Conservation (phyloP, 805 yeast genomes). For the Candida ascalaphidarum region DNA sequence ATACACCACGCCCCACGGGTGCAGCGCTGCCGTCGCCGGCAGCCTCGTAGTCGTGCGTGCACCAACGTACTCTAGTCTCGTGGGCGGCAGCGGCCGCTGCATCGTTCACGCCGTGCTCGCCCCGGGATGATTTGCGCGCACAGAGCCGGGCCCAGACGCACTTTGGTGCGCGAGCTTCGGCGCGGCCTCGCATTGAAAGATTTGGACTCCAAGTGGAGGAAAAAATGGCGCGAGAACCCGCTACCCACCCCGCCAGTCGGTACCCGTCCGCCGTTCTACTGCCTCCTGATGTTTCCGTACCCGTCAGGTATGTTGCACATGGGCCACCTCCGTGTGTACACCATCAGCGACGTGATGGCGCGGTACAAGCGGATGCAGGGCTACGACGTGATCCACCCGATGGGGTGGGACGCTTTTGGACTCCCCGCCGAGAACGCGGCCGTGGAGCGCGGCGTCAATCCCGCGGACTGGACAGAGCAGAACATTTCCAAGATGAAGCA, state of each 20-base stretch:
- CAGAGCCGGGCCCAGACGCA: too few relatives aligned
- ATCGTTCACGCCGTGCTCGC: too few relatives aligned
- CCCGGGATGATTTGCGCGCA: too few relatives aligned
- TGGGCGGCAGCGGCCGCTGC: too few relatives aligned
- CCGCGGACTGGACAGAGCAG: conserved; percentile 71
- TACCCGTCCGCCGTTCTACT: conserved; percentile 51
- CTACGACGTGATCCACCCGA: conserved; percentile 77
- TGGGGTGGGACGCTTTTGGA: conserved; percentile 99
- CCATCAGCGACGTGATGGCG: conserved; percentile 78
- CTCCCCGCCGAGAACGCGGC: conserved; percentile 99
- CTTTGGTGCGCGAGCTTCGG: too few relatives aligned
- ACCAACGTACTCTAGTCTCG: too few relatives aligned
- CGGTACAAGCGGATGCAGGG: conserved; percentile 75
- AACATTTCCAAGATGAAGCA: conserved; percentile 82
- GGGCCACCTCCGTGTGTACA: conserved; percentile 91
- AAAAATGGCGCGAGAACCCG: background rate
- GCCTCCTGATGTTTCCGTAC: conserved; percentile 88
- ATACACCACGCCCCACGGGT: too few relatives aligned
- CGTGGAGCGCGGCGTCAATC: conserved; percentile 70
- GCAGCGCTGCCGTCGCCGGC: too few relatives aligned
- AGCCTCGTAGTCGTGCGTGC: too few relatives aligned
- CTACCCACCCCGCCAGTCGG: background rate
- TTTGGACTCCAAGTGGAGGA: too few relatives aligned
- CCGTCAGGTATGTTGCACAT: conserved; percentile 91
- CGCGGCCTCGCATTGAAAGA: too few relatives aligned